Base-by-base conservation (phyloP, 2,329 filamentous ascomycete genomes). In the Coniochaeta sp. region DNA sequence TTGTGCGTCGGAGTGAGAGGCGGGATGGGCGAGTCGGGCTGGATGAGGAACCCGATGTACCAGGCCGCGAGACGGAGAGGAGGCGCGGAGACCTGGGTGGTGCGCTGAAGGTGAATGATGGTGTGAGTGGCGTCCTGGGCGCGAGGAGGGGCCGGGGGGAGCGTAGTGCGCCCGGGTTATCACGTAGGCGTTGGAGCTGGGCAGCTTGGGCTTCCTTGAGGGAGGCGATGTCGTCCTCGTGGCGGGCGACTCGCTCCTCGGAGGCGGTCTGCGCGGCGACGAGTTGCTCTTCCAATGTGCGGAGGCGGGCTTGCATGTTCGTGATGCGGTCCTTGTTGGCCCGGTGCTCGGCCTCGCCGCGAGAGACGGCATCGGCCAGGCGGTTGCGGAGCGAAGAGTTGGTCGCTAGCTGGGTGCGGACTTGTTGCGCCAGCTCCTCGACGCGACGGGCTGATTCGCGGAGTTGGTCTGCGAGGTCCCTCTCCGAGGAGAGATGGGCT, bases 261-360 rank as follows among this genome's bases (percentile, higher is more conserved):
- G 91, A 93, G 22, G 89, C 84, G 60, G 91, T 88, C 73, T 98
- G 93, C 1, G 93, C 91, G 22, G 85, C 77, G 59, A 96, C 81
- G 24, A 99, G 84, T 67, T 89, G 85, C 63, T 98, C 93, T 71
- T 98, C 95, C 58, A 97, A 85, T 17, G 79, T 76, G 67, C 89
- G 91, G 60, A 99, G 87, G 61, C 87, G 89, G 63, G 83, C 83
- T 72, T 98, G 93, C 71, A 98, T 85, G 59, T 87, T 82, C 60
- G 90, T 90, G 71, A 99, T 96, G 68, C 90, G 89, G 58, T 86
- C 81, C 16, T 89, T 89, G 63, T 92, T 96, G 62, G 86, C 77
- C 68, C 88, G 87, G 71, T 96, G 93, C 67, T 95, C 91, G 34
- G 82, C 81, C 68, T 98, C 93, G 61, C 93, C 93, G 64, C 91